Evolutionary conservation across 352 stramenopile genomes (phyloP).

Genomic region (Globisporangium cylindrosporum): DNA sequence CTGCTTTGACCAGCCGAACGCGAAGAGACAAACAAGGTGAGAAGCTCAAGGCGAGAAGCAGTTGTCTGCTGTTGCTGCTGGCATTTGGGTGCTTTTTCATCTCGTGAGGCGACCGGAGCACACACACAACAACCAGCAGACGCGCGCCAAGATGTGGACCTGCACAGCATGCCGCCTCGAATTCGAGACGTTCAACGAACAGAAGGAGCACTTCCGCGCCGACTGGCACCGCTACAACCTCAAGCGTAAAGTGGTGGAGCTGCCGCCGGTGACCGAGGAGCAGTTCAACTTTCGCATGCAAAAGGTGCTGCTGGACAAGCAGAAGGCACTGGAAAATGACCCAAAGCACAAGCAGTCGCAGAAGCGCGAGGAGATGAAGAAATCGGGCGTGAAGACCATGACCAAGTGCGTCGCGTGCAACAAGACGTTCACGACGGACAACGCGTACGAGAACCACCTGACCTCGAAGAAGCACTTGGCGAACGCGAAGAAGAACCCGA

Average conservation of each 20-base stretch:
- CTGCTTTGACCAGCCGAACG: background rate
- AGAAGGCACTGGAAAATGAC: conserved; percentile 50
- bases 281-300: conserved; percentile 84
- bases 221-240: conserved; percentile 97
- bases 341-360: conserved; percentile 70
- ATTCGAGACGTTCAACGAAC: conserved; percentile 55
- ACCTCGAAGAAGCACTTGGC: conserved; percentile 81
- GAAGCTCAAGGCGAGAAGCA: background rate
- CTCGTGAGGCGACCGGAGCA: background rate
- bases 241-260: conserved; percentile 94
- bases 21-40: conserved; percentile 3
- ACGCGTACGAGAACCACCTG: conserved; percentile 85
- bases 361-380: conserved; percentile 68
- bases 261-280: conserved; percentile 89
- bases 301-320: conserved; percentile 61
- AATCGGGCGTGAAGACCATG: conserved; percentile 62
- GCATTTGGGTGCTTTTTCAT: conserved; percentile 3
- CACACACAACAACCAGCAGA: background rate
- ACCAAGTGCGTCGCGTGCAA: conserved; percentile 85
- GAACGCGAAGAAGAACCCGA: conserved; percentile 75
- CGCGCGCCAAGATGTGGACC: conserved; percentile 51
- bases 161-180: conserved; percentile 78
- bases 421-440: conserved; percentile 81
- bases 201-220: conserved; percentile 92
- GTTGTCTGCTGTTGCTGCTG: background rate